Percentiles rank a stretch among this genome's conserved stretches.
phyloP scores from a whole-genome alignment of 2,329 filamentous ascomycete species.

The Diaporthe batatas region DNA sequence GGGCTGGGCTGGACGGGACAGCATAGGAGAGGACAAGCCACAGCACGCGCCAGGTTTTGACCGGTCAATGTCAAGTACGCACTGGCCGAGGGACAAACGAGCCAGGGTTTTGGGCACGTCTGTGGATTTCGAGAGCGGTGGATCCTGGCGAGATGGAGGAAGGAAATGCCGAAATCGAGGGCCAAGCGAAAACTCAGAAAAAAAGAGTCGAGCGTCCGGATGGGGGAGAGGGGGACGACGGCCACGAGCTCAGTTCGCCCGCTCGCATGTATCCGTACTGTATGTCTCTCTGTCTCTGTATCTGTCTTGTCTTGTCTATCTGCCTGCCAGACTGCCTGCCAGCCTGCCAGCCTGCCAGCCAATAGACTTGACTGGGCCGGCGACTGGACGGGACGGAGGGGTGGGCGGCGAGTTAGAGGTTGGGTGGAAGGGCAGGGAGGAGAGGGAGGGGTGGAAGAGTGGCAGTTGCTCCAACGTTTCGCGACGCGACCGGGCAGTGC shows the following conservation, averaged over 20 bases:
- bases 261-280: neutral
- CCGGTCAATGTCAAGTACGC: slow-evolving; percentile 23
- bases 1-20: slow-evolving; percentile 14
- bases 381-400: slow-evolving; percentile 10
- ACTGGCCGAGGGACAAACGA: slow-evolving; percentile 31
- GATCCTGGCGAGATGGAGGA: slow-evolving; percentile 34
- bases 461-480: slow-evolving; percentile 27
- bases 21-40: slow-evolving; percentile 24
- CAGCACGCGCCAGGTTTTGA: slow-evolving; percentile 31
- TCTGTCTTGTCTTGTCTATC: neutral
- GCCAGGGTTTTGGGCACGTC: slow-evolving; percentile 24
- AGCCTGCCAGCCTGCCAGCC: slow-evolving; percentile 1
- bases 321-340: neutral
- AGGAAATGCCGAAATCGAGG: slow-evolving; percentile 34
- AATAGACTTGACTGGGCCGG: neutral
- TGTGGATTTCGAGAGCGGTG: slow-evolving; percentile 33
- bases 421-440: neutral
- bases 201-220: slow-evolving; percentile 10
- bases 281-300: neutral
- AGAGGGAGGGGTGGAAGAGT: neutral
- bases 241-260: neutral
- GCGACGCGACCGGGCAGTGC: slow-evolving; percentile 24
- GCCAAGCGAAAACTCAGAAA: slow-evolving; percentile 35
- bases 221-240: slow-evolving; percentile 6
- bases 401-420: slow-evolving; percentile 6